Percentiles rank a stretch among this genome's conserved stretches.
Evolutionary conservation across 2,329 filamentous ascomycete species (phyloP).

Genomic region (Cladosporium sp.): DNA sequence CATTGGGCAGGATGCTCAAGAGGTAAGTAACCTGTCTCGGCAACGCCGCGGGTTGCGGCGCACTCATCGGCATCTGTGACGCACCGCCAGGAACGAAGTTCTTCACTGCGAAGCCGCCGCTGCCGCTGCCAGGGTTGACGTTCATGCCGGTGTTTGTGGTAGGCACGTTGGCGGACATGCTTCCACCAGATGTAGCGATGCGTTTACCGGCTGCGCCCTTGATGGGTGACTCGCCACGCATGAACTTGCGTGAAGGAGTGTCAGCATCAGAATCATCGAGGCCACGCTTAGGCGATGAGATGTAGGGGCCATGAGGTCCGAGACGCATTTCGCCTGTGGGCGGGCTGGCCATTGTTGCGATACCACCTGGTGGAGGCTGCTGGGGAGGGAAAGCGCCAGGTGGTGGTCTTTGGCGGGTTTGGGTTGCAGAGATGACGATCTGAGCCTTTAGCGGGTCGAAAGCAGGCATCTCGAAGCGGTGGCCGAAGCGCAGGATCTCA

Average conservation of each 20-base stretch:
- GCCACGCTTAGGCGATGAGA: slow-evolving; percentile 49
- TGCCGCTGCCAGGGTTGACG: slow-evolving; percentile 18
- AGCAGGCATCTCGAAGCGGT: slow-evolving; percentile 66
- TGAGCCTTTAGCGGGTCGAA: slow-evolving; percentile 84
- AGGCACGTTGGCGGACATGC: slow-evolving; percentile 24
- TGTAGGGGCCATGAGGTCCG: slow-evolving; percentile 37
- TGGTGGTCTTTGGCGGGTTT: slow-evolving; percentile 59
- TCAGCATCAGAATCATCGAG: slow-evolving; percentile 65
- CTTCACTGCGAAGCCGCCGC: slow-evolving; percentile 36
- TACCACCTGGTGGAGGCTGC: slow-evolving; percentile 10
- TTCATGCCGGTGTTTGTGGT: slow-evolving; percentile 25
- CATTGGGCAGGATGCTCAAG: slow-evolving; percentile 59
- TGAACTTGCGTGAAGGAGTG: slow-evolving; percentile 79
- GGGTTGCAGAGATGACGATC: slow-evolving; percentile 79
- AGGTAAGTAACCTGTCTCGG: slow-evolving; percentile 65
- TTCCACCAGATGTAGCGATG: slow-evolving; percentile 42
- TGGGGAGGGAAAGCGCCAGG: slow-evolving; percentile 12
- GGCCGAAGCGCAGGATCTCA: slow-evolving; percentile 70
- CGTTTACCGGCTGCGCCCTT: slow-evolving; percentile 87
- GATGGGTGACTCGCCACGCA: slow-evolving; percentile 85
- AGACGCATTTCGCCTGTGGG: slow-evolving; percentile 29
- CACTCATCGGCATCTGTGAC: slow-evolving; percentile 3
- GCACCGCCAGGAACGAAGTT: slow-evolving; percentile 31
- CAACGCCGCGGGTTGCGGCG: slow-evolving; percentile 60
- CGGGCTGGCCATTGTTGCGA: slow-evolving; percentile 13